These are phyloP conservation scores for Tephrocybe sp. DNA, from an alignment of 768 basidiomycete genomes.

Conservation along the genomic window DNA sequence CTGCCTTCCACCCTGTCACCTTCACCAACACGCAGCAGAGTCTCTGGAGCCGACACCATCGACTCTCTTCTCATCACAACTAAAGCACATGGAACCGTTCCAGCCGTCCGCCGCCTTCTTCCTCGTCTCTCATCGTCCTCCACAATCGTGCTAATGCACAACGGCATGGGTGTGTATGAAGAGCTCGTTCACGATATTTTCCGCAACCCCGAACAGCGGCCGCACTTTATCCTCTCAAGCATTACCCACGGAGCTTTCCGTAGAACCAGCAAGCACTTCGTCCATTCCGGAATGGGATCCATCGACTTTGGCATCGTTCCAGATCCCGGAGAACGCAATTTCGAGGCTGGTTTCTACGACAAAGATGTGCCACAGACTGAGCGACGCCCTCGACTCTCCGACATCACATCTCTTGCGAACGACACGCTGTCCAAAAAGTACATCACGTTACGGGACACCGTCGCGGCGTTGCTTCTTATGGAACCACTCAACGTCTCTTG, in stretches of 20 bases:
- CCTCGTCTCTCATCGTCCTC: conserved; percentile 64
- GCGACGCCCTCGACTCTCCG: conserved; percentile 47
- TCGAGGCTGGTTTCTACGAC: conserved; percentile 52
- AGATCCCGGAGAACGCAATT: conserved; percentile 61
- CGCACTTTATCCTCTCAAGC: conserved; percentile 82
- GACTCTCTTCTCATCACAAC: conserved; percentile 81
- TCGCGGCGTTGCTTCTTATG: conserved; percentile 60
- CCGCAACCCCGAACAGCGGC: conserved; percentile 68
- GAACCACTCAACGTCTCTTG: conserved; percentile 60
- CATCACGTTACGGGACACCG: conserved; percentile 63
- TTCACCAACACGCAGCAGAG: conserved; percentile 7
- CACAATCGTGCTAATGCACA: conserved; percentile 91
- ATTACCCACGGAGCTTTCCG: conserved; percentile 80
- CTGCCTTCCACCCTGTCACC: neutral
- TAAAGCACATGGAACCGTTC: conserved; percentile 68
- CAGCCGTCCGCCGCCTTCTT: conserved; percentile 56
- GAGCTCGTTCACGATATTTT: conserved; percentile 66
- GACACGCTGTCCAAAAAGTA: conserved; percentile 46
- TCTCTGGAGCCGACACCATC: conserved; percentile 39
- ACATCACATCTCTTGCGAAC: conserved; percentile 44
- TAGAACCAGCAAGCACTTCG: conserved; percentile 50
- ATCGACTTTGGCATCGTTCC: conserved; percentile 82
- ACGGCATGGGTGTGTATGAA: conserved; percentile 94
- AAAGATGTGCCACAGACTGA: conserved; percentile 31
- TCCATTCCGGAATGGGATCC: conserved; percentile 69